phyloP scores from a whole-genome alignment of 768 basidiomycete species.

The Ramaria sp. region DNA sequence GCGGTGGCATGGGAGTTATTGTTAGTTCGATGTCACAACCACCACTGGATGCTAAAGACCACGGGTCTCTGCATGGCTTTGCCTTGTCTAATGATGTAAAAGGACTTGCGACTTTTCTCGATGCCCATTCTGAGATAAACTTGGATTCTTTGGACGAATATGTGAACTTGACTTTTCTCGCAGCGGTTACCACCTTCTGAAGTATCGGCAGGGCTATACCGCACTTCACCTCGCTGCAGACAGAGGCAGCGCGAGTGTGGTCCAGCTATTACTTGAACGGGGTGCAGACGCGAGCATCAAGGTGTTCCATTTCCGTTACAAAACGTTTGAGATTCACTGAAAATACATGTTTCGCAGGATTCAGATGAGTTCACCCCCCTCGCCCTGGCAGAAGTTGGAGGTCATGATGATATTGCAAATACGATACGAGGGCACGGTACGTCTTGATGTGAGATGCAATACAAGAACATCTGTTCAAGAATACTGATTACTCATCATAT shows the following conservation, averaged over 20 bases:
- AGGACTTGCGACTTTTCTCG: slow-evolving; percentile 34
- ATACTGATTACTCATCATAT: no score
- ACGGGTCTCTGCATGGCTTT: slow-evolving; percentile 44
- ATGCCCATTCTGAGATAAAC: slow-evolving; percentile 30
- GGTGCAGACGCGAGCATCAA: slow-evolving; percentile 59
- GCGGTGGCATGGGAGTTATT: slow-evolving; percentile 43
- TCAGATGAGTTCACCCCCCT: slow-evolving; percentile 49
- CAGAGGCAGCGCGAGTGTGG: slow-evolving; percentile 52
- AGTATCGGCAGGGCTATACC: slow-evolving; percentile 62
- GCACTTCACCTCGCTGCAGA: slow-evolving; percentile 82
- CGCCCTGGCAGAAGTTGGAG: slow-evolving; percentile 51
- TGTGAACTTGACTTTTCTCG: slow-evolving; percentile 35
- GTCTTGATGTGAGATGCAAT: no score
- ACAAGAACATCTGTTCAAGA: no score
- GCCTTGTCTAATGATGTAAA: slow-evolving; percentile 48
- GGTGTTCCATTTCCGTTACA: slow-evolving; percentile 28
- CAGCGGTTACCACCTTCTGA: background rate
- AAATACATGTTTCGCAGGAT: slow-evolving; percentile 35
- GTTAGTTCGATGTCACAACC: slow-evolving; percentile 51
- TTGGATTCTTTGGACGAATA: slow-evolving; percentile 61
- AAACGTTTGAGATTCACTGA: background rate
- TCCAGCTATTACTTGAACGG: slow-evolving; percentile 44
- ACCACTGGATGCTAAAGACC: slow-evolving; percentile 25
- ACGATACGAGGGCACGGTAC: slow-evolving; percentile 15
- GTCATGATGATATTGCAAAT: slow-evolving; percentile 42